These are phyloP conservation scores for Aspergillus glaucus DNA, from an alignment of 2,329 filamentous ascomycete species.

Conservation along the genomic window DNA sequence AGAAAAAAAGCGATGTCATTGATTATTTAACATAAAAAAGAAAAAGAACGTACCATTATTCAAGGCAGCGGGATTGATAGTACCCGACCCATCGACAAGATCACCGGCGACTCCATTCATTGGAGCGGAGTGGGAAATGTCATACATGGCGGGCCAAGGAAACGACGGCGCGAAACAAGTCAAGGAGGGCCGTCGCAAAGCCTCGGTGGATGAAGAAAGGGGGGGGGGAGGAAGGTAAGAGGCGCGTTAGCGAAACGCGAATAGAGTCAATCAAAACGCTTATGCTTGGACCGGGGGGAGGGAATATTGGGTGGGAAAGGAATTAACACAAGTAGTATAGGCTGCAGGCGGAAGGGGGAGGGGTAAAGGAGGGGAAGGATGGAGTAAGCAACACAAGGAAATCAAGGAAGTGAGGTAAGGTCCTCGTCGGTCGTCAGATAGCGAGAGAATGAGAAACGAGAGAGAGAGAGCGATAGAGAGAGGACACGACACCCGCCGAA, in stretches of 20 bases:
- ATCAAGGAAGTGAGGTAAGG: neutral
- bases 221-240: neutral
- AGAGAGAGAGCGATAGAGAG: neutral
- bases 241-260: neutral
- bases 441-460: neutral
- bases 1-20: constrained; percentile 44
- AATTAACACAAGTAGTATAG: constrained; percentile 1
- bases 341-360: neutral
- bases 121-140: constrained; percentile 47
- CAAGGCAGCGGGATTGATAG: constrained; percentile 84
- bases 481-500: neutral
- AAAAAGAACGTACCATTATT: constrained; percentile 63
- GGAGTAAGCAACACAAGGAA: neutral
- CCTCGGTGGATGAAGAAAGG: constrained; percentile 5
- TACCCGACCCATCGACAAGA: constrained; percentile 67
- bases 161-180: constrained; percentile 16
- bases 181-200: constrained; percentile 22
- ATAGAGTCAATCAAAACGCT: neutral
- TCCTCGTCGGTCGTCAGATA: too few species aligned
- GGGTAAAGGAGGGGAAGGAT: neutral
- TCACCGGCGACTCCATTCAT: constrained; percentile 57
- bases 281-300: neutral
- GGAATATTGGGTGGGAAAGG: constrained; percentile 1
- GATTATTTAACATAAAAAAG: constrained; percentile 4
- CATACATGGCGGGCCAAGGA: constrained; percentile 40